Conservation (phyloP, 306 rosid genomes). For the Corylus heterophylla region DNA sequence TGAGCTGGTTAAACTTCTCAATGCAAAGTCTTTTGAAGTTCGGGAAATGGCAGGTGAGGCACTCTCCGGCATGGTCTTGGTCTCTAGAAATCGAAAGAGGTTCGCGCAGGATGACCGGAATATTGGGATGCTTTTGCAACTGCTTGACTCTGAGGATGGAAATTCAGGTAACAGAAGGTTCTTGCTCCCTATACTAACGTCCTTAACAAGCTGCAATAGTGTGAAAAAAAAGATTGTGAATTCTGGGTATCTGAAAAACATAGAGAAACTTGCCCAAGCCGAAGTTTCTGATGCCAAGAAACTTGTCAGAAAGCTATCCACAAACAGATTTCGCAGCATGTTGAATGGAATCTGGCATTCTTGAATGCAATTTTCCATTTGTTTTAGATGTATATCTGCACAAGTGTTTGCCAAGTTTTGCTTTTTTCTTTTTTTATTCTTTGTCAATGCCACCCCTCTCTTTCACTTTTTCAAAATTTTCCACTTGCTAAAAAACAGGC, state of each 20-base stretch:
- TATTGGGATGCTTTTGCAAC: conserved; percentile 53
- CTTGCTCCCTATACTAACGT: conserved; percentile 63
- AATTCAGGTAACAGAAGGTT: conserved; percentile 59
- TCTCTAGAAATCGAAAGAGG: conserved; percentile 70
- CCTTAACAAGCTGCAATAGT: conserved; percentile 75
- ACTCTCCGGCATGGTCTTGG: conserved; percentile 61
- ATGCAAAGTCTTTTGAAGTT: conserved; percentile 73
- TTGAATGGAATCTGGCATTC: conserved; percentile 82
- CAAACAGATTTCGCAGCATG: conserved; percentile 71
- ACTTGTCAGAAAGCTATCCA: conserved; percentile 71
- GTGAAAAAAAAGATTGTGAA: conserved; percentile 74
- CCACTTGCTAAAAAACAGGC: conserved; percentile 9
- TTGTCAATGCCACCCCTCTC: conserved; percentile 21
- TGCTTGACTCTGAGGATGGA: conserved; percentile 59
- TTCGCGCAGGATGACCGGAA: conserved; percentile 76
- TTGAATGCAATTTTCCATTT: conserved; percentile 43
- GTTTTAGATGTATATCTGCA: conserved; percentile 57
- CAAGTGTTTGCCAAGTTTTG: conserved; percentile 35
- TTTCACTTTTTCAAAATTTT: neutral
- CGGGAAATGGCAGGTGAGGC: conserved; percentile 85
- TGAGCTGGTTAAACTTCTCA: conserved; percentile 73
- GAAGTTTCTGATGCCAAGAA: conserved; percentile 85
- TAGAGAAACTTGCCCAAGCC: conserved; percentile 83
- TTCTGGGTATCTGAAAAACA: conserved; percentile 69
- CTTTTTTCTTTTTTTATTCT: conserved; percentile 29